A percentile compares a stretch with the other conserved stretches of the same genome.
Conservation (phyloP, 78 protist genomes). For the Emiliania huxleyi region DNA sequence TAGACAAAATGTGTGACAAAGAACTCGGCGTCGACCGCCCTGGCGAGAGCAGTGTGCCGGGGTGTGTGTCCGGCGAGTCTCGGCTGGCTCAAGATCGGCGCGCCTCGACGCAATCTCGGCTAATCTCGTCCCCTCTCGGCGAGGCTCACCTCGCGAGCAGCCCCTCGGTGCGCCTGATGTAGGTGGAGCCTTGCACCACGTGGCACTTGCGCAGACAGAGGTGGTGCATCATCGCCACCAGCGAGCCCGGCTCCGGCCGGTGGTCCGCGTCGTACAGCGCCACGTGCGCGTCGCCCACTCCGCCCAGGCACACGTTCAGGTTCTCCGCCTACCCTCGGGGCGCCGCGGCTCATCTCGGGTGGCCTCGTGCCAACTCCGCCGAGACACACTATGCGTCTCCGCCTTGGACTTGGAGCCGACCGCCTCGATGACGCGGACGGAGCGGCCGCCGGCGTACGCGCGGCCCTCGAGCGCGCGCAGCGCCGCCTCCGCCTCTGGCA, state of each 20-base stretch:
- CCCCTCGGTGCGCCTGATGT: not conserved
- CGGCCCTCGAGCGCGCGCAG: not conserved
- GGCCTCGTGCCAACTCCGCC: not conserved
- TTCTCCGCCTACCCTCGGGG: conserved; percentile 16
- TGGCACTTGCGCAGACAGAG: not conserved
- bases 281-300: not conserved
- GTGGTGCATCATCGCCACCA: not conserved
- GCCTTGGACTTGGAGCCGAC: not conserved
- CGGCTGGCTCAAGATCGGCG: too few relatives aligned
- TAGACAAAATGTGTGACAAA: not conserved
- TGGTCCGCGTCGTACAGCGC: conserved; percentile 19
- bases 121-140: too few relatives aligned
- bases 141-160: too few relatives aligned
- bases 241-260: not conserved
- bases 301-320: not conserved
- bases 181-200: not conserved
- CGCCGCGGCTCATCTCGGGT: too few relatives aligned
- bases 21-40: not conserved
- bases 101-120: too few relatives aligned
- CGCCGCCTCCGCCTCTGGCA: not conserved
- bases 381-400: not conserved
- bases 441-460: not conserved
- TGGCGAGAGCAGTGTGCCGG: too few relatives aligned
- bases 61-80: too few relatives aligned
- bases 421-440: not conserved